Evolutionary conservation across 106 monocot genomes (phyloP), one percentile per base, ranked within the genome.

Genomic region (Triglochin maritima): DNA sequence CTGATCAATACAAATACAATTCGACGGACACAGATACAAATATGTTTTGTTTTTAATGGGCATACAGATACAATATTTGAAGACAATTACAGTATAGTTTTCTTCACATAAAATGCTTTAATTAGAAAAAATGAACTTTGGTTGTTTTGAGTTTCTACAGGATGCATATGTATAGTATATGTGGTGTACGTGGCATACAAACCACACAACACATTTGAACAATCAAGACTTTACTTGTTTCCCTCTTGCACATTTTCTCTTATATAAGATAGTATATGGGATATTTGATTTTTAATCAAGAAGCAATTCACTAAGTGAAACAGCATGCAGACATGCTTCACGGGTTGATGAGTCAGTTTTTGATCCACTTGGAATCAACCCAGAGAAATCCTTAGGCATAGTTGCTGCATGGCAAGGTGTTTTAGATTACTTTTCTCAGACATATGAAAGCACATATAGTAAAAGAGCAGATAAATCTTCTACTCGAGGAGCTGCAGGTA

Each of bases 401-500:
- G 58, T 15, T 60, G 50, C 62, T 71, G 65, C 85, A 41, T 72
- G 82, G 81, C 68, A 66, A 63, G 80, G 47, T 76, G 55, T 87
- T 60, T 4, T 75, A n/a, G 68, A 81, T 60, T 72, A 87, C 64
- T 79, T 90, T 60, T 76, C 75, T 17, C 81, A 78, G 67, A 80
- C 74, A 62, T 87, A 87, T 66, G 81, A 83, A 77, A 90, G 82
- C 61, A 79, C 87, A 57, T 69, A 81, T 9, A 77, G 83, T 68
- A 71, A 81, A 45, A 79, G 73, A 69, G 87, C 64, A 65, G 90
- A 87, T 53, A 90, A 79, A 72, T 75, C 77, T 62, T 44, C 75
- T 56, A 83, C 62, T 72, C 74, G 83, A 79, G 95, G 95, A 57
- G 81, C 76, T 11, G 95, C 95, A 81, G 94, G 94, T 89, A 58